Percentiles rank a stretch among this genome's conserved stretches.
These are phyloP conservation scores for Urochloa ruziziensis DNA, from an alignment of 176 grass and related monocot genomes.

Conservation along the genomic window DNA sequence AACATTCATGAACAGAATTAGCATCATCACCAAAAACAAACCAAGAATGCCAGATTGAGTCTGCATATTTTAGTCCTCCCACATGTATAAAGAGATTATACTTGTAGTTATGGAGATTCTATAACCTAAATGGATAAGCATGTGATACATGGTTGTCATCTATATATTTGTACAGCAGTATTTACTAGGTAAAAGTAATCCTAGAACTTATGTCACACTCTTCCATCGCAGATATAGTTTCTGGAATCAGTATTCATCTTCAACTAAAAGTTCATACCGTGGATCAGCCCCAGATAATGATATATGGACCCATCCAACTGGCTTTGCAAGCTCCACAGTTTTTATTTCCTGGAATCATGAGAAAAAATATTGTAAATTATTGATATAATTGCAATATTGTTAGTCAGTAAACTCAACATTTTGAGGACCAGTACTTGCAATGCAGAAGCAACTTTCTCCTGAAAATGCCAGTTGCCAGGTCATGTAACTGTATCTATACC, in stretches of 20 bases:
- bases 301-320: conserved; percentile 91
- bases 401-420: background rate
- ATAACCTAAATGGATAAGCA: conserved; percentile 1
- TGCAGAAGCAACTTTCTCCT: background rate
- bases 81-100: background rate
- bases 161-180: background rate
- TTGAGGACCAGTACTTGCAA: background rate
- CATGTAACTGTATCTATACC: background rate
- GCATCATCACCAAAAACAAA: background rate
- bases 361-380: background rate
- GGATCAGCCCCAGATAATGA: conserved; percentile 84
- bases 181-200: background rate
- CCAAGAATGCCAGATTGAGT: background rate
- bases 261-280: conserved; percentile 44
- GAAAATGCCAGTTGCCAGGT: background rate
- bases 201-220: background rate
- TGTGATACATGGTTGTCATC: background rate
- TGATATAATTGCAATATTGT: background rate
- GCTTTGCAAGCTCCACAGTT: conserved; percentile 86
- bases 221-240: background rate
- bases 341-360: conserved; percentile 78
- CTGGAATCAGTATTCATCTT: background rate
- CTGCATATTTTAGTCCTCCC: background rate
- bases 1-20: conserved; percentile 1
- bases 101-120: background rate